These are phyloP conservation scores for Nitzschia inconspicua DNA, from an alignment of 108 stramenopile species.

Conservation along the genomic window DNA sequence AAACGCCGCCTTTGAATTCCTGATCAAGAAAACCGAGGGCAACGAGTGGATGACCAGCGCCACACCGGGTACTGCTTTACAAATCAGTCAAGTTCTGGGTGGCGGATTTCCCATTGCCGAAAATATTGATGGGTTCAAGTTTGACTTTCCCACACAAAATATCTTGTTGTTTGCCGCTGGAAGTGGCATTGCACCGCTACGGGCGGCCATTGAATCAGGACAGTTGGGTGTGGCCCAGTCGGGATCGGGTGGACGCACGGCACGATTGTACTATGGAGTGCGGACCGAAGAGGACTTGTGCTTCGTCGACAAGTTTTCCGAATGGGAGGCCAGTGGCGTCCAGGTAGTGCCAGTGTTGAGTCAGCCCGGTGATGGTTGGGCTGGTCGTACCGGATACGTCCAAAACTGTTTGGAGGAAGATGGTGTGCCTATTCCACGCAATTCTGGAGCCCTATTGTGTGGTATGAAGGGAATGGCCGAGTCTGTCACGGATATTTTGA, in stretches of 20 bases:
- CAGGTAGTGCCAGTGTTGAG: slow-evolving; percentile 85
- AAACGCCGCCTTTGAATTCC: slow-evolving; percentile 75
- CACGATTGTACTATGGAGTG: slow-evolving; percentile 86
- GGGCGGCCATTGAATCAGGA: slow-evolving; percentile 85
- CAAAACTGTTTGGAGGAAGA: slow-evolving; percentile 90
- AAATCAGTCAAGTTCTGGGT: slow-evolving; percentile 86
- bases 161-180: slow-evolving; percentile 83
- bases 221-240: slow-evolving; percentile 48
- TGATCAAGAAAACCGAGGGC: slow-evolving; percentile 84
- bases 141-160: slow-evolving; percentile 90
- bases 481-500: slow-evolving; percentile 75
- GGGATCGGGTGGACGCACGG: slow-evolving; percentile 56
- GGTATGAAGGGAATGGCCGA: slow-evolving; percentile 88
- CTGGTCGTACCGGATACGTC: slow-evolving; percentile 84
- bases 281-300: slow-evolving; percentile 71
- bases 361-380: slow-evolving; percentile 55
- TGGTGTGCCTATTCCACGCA: slow-evolving; percentile 82
- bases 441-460: slow-evolving; percentile 73
- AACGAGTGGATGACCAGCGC: slow-evolving; percentile 69
- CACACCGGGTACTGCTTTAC: slow-evolving; percentile 36
- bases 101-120: slow-evolving; percentile 83
- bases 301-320: slow-evolving; percentile 69
- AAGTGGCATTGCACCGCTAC: slow-evolving; percentile 89
- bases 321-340: slow-evolving; percentile 81
- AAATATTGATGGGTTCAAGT: slow-evolving; percentile 82